These are phyloP conservation scores for Alectoria sarmentosa DNA, from an alignment of 495 filamentous ascomycete species.

Conservation along the genomic window DNA sequence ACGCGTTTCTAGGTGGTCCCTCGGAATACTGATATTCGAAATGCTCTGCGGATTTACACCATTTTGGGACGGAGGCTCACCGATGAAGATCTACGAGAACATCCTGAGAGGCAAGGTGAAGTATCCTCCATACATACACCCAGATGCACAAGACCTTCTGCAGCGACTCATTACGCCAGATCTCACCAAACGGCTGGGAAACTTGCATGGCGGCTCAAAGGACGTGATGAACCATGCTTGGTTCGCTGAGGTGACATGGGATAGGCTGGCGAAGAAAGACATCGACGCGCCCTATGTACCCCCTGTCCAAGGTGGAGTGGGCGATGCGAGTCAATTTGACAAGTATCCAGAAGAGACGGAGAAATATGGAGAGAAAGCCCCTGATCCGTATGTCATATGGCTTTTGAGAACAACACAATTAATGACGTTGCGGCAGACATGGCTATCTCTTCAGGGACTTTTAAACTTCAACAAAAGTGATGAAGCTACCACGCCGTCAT, in stretches of 20 bases:
- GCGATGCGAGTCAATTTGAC: slow-evolving; percentile 96
- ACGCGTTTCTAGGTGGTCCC: slow-evolving; percentile 70
- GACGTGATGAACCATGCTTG: slow-evolving; percentile 94
- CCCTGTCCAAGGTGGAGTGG: slow-evolving; percentile 86
- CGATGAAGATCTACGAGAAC: slow-evolving; percentile 99
- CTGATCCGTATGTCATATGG: slow-evolving; percentile 66
- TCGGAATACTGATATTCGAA: slow-evolving; percentile 97
- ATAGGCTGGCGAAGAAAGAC: slow-evolving; percentile 83
- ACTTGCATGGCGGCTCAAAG: slow-evolving; percentile 82
- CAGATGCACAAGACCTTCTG: slow-evolving; percentile 87
- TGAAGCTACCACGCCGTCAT: slow-evolving; percentile 3
- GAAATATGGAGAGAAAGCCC: slow-evolving; percentile 67
- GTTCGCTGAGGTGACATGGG: slow-evolving; percentile 98
- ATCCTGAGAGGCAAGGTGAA: slow-evolving; percentile 90
- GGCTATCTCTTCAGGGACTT: slow-evolving; percentile 70
- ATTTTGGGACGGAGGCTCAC: slow-evolving; percentile 95
- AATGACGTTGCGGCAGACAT: slow-evolving; percentile 42
- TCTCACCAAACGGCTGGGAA: slow-evolving; percentile 89
- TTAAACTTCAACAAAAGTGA: slow-evolving; percentile 13
- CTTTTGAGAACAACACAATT: not conserved
- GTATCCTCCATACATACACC: slow-evolving; percentile 91
- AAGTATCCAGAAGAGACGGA: slow-evolving; percentile 96
- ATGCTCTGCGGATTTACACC: slow-evolving; percentile 99
- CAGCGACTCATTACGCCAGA: slow-evolving; percentile 90
- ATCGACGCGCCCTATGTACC: slow-evolving; percentile 98